Base-by-base conservation (phyloP, 169 alveolate species). In the Theileria annulata region DNA sequence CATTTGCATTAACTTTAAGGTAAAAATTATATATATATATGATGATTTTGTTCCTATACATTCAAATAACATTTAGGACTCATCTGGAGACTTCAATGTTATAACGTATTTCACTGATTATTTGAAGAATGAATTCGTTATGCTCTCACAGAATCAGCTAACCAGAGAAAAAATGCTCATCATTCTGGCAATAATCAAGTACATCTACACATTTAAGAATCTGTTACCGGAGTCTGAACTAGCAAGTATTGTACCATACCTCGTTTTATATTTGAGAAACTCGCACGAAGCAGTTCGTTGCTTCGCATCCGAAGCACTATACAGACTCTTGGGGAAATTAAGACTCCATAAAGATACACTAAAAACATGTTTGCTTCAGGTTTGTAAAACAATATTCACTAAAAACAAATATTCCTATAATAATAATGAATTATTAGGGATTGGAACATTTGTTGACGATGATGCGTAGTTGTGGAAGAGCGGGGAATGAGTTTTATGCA, bases 1-100 rank as follows among this genome's bases (percentile, higher is more conserved):
- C 5, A 84, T 84, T 13, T 84, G 90, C 23, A 33, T 80, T 54
- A 84, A 84, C 42, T 82, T 82, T 33, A 82, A 69, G 79, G 88
- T 79, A 62, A 33, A 56, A 21, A 10, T 58, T 58, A 23, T 0
- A 2, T 10, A 58, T 13, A 4, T 3, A 58, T 58, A 12, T 58
- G 2, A 58, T n/a, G 10, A 58, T 25, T 10, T 10, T 17, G 0
- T 21, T 31, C 13, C 28, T 27, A 3, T 0, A 13, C 67, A 9
- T 12, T 13, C 1, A 37, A 1, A 8, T 19, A 17, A 8, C 23
- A 21, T 66, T 37, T 66, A 66, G 63, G 71, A 81, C 69, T 23
- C 23, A 25, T 67, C 67, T 27, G 79, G 49, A 12, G 90, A 77
- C 2, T 77, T 82, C 62, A 62, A 84, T 62, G 79, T 84, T 25